Base-by-base conservation (phyloP, 352 stramenopile species). In the Peronospora farinosa region DNA sequence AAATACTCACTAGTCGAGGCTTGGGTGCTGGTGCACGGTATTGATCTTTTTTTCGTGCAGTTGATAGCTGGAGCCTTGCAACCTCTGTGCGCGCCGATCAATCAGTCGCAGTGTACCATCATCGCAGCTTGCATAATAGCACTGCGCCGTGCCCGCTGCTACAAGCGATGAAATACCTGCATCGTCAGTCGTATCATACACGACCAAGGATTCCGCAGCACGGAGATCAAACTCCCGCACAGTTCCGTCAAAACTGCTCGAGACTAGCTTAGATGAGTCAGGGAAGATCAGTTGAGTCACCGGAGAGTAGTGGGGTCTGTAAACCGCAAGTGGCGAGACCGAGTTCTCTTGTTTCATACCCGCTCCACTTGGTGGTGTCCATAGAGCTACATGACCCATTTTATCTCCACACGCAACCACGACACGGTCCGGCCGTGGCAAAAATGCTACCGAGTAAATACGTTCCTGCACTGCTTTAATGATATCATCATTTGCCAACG, bases 21-120 rank as follows among this genome's bases (percentile, higher is more conserved):
- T 57, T 8, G 83, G 78, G 36, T 94, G 83, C 41, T 78, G 63
- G 40, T 84, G 67, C n/a, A 94, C 79, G 0, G 83, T 94, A 49
- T 94, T 90, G 43, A 92, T 67, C 64, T 91, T 94, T 54, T 91
- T 92, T 43, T 91, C 83, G 32, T 94, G 83, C 15, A 90, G 49
- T 10, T 57, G 10, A 43, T 75, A 90, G 7, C 25, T 59, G 5
- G 66, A 61, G 12, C 59, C 56, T 37, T 61, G 69, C 19, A 47
- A 47, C 7, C 47, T 55, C 4, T 21, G 10, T n/a, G 65, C 47
- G 10, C 83, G 74, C 23, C 57, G 60, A 45, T 94, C 83, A 30
- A 91, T 53, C 4, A 56, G 49, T 32, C 68, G 74, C 2, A 91
- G 63, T 6, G 58, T 58, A 2, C 83, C 83, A 37, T 90, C 78